Conservation (phyloP, 2,329 filamentous ascomycete genomes). For the Orbilia javanica region DNA sequence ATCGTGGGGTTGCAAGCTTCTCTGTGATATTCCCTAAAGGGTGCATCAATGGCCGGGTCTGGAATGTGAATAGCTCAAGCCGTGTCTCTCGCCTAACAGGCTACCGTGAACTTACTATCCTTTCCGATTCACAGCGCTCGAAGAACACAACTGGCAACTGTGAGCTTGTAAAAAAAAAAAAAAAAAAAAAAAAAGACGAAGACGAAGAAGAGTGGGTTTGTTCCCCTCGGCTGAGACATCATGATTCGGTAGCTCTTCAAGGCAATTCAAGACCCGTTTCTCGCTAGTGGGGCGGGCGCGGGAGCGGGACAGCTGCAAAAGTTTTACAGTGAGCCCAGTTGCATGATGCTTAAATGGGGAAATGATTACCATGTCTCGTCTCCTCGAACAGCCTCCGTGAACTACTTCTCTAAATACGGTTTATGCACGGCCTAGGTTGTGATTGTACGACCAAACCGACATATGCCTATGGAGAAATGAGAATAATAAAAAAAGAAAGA, state of each 20-base stretch:
- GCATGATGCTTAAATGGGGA: slow-evolving; percentile 15
- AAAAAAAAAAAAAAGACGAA: too few relatives aligned
- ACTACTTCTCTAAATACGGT: slow-evolving; percentile 12
- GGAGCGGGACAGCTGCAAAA: slow-evolving; percentile 42
- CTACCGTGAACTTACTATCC: slow-evolving; percentile 1
- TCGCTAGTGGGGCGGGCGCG: slow-evolving; percentile 40
- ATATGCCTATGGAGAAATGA: background rate
- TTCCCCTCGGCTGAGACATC: slow-evolving; percentile 15
- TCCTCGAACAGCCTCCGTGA: slow-evolving; percentile 2
- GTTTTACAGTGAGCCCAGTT: slow-evolving; percentile 13
- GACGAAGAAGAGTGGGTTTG: slow-evolving; percentile 6
- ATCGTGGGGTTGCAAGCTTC: slow-evolving; percentile 39
- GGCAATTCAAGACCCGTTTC: slow-evolving; percentile 18
- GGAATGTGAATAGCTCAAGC: slow-evolving; percentile 34
- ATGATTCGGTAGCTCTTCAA: background rate
- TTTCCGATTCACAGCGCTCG: slow-evolving; percentile 3
- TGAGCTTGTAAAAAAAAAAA: background rate
- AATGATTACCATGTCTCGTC: slow-evolving; percentile 26
- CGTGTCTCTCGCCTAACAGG: slow-evolving; percentile 26
- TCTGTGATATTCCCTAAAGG: slow-evolving; percentile 37
- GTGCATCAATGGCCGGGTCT: slow-evolving; percentile 25
- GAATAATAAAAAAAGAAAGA: background rate
- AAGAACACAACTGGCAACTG: slow-evolving; percentile 17
- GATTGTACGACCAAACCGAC: slow-evolving; percentile 20
- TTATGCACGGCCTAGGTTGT: slow-evolving; percentile 26